Conservation (phyloP, 2,329 filamentous ascomycete genomes). For the Cladobotryum mycophilum region DNA sequence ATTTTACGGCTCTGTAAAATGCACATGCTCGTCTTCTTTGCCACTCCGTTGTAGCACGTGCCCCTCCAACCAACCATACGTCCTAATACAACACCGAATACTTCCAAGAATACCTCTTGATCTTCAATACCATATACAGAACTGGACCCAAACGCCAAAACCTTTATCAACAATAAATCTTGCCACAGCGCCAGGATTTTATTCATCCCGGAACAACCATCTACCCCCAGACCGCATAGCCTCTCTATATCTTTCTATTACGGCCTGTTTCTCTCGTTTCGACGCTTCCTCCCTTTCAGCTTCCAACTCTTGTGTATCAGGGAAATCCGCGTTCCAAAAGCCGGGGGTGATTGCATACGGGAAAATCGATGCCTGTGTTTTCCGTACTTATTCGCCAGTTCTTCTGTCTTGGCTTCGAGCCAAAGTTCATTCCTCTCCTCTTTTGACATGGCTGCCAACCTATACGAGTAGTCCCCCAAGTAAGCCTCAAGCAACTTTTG, state of each 20-base stretch:
- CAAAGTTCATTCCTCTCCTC: conserved; percentile 61
- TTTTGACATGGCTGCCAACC: conserved; percentile 49
- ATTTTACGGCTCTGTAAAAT: no score
- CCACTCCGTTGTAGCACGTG: no score
- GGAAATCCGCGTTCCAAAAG: conserved; percentile 88
- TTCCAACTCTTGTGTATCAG: conserved; percentile 73
- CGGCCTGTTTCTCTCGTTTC: conserved; percentile 54
- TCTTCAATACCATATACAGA: no score
- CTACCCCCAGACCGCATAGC: conserved; percentile 70
- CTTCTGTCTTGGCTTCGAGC: conserved; percentile 66
- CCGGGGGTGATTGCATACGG: conserved; percentile 71
- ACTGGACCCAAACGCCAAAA: no score
- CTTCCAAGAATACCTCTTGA: no score
- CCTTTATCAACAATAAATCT: no score
- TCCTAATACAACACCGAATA: no score
- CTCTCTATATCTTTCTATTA: conserved; percentile 72
- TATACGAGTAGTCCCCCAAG: conserved; percentile 53
- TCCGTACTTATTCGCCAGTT: conserved; percentile 68
- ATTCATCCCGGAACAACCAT: conserved; percentile 82
- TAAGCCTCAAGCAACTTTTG: conserved; percentile 48
- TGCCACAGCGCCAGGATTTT: conserved; percentile 5
- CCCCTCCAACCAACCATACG: no score
- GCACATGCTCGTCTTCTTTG: no score
- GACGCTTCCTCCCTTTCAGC: conserved; percentile 59
- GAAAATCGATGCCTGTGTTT: conserved; percentile 71